These are phyloP conservation scores for Lonicera japonica DNA, from an alignment of 129 eudicot species.

Conservation along the genomic window DNA sequence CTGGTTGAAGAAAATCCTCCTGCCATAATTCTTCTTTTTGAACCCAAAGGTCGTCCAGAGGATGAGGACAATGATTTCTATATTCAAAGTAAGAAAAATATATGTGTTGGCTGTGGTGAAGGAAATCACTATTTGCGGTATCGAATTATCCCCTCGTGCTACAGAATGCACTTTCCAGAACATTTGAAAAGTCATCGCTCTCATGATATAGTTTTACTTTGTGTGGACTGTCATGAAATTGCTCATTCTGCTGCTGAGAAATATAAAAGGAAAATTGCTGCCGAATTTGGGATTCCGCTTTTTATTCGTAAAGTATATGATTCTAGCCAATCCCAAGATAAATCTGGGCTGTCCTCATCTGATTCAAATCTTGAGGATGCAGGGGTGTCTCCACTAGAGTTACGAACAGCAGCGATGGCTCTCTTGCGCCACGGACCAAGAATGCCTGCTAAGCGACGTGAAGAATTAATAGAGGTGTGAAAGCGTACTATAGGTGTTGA, in stretches of 20 bases:
- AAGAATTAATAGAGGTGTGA: slow-evolving; percentile 73
- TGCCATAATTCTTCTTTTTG: slow-evolving; percentile 86
- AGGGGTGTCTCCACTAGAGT: slow-evolving; percentile 87
- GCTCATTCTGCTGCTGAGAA: slow-evolving; percentile 97
- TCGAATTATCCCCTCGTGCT: slow-evolving; percentile 92
- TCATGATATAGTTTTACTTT: slow-evolving; percentile 94
- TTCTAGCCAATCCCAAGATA: slow-evolving; percentile 34
- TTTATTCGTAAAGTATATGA: slow-evolving; percentile 68
- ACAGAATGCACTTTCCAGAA: slow-evolving; percentile 92
- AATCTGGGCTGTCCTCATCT: slow-evolving; percentile 26
- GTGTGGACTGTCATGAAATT: slow-evolving; percentile 97
- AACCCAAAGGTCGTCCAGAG: slow-evolving; percentile 98
- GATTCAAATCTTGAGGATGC: slow-evolving; percentile 34
- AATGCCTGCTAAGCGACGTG: slow-evolving; percentile 79
- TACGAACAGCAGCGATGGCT: slow-evolving; percentile 95
- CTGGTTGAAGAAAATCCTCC: slow-evolving; percentile 83
- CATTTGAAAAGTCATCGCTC: slow-evolving; percentile 97
- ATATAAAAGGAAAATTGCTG: slow-evolving; percentile 65
- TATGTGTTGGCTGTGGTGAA: slow-evolving; percentile 98
- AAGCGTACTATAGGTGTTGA: background rate
- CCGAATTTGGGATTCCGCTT: slow-evolving; percentile 75
- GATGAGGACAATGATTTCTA: slow-evolving; percentile 95
- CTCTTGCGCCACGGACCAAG: slow-evolving; percentile 79
- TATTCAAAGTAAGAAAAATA: slow-evolving; percentile 83
- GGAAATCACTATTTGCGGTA: slow-evolving; percentile 87